Conservation (phyloP, 1,284 basidiomycete genomes). For the Pisolithus thermaeus region DNA sequence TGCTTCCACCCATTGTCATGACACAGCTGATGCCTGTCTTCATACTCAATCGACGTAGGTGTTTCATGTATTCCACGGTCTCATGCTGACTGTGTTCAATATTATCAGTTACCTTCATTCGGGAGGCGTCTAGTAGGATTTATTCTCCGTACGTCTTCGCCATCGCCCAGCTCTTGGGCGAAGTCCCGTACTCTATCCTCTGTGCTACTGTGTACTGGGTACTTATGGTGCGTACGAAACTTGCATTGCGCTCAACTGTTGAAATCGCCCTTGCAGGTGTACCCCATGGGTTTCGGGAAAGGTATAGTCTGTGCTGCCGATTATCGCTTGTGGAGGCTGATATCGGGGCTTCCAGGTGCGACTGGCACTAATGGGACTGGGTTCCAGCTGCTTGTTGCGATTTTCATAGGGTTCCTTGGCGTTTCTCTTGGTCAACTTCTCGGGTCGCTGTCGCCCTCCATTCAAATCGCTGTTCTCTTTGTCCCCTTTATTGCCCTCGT, state of each 20-base stretch:
- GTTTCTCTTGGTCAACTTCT: constrained; percentile 74
- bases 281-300: constrained; percentile 69
- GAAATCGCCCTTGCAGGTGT: constrained; percentile 41
- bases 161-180: constrained; percentile 75
- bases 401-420: constrained; percentile 73
- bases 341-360: constrained; percentile 7
- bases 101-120: constrained; percentile 49
- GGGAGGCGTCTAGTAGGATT: constrained; percentile 71
- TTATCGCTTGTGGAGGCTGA: background rate
- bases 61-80: background rate
- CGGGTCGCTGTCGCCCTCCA: constrained; percentile 69
- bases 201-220: constrained; percentile 77
- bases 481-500: constrained; percentile 74
- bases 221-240: constrained; percentile 45
- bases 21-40: constrained; percentile 82
- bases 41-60: constrained; percentile 68
- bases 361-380: constrained; percentile 61
- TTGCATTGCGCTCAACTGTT: no score
- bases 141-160: constrained; percentile 82
- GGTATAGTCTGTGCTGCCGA: constrained; percentile 25
- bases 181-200: constrained; percentile 73
- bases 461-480: constrained; percentile 75
- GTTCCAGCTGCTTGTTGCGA: constrained; percentile 67
- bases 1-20: constrained; percentile 75
- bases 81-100: background rate